These are phyloP conservation scores for Dendrocalamus sinicus DNA, from an alignment of 176 grass and related monocot genomes.

Conservation along the genomic window DNA sequence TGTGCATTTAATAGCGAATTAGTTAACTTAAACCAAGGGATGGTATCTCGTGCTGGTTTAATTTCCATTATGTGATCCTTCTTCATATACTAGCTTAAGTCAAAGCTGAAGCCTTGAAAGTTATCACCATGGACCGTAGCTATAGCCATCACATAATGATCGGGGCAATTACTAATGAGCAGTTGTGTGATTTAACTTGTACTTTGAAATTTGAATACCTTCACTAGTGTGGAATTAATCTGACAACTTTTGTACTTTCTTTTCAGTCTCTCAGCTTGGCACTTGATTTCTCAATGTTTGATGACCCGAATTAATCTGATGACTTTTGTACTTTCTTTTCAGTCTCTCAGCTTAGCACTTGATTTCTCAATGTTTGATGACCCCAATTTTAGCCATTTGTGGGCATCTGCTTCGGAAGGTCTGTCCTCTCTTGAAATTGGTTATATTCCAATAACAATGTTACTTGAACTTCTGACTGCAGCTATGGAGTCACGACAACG, in stretches of 20 bases:
- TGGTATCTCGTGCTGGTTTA: background rate
- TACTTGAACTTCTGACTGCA: slow-evolving; percentile 61
- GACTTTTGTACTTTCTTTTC: slow-evolving; percentile 40
- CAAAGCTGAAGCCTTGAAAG: background rate
- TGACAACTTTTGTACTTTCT: too few relatives aligned
- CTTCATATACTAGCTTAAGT: background rate
- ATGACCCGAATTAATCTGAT: slow-evolving; percentile 7
- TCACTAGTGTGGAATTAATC: background rate
- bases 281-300: too few relatives aligned
- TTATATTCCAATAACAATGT: slow-evolving; percentile 87
- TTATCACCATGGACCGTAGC: background rate
- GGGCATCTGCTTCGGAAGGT: slow-evolving; percentile 66
- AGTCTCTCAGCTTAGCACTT: slow-evolving; percentile 79
- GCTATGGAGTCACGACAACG: slow-evolving; percentile 44
- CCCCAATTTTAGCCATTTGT: slow-evolving; percentile 69
- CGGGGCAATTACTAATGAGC: slow-evolving; percentile 16
- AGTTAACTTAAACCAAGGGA: background rate
- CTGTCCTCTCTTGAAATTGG: slow-evolving; percentile 85
- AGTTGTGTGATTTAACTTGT: background rate
- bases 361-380: slow-evolving; percentile 86
- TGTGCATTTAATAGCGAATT: slow-evolving; percentile 15
- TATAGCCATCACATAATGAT: background rate
- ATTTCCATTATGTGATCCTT: background rate
- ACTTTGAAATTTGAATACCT: background rate
- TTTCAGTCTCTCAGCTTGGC: too few relatives aligned